phyloP scores from a whole-genome alignment of 352 stramenopile genomes.

The Phytophthora quininea region DNA sequence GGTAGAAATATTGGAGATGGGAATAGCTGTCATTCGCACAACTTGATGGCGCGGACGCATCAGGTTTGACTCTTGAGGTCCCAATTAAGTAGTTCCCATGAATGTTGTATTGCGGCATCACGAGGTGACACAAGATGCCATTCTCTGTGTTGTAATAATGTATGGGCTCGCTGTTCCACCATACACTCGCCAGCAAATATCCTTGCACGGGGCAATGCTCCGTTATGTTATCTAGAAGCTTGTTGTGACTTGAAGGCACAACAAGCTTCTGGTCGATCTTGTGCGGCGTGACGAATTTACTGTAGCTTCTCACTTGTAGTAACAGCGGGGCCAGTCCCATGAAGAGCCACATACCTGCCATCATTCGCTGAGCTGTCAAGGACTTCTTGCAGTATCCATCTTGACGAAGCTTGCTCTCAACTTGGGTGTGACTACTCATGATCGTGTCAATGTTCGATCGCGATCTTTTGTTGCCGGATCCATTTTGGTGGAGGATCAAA shows the following conservation, averaged over 20 bases:
- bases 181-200: constrained; percentile 8
- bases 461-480: background rate
- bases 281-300: background rate
- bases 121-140: background rate
- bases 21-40: background rate
- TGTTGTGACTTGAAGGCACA: background rate
- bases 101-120: constrained; percentile 2
- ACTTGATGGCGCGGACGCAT: background rate
- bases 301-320: constrained; percentile 10
- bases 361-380: background rate
- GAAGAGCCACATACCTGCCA: constrained; percentile 1
- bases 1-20: background rate
- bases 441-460: background rate
- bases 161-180: constrained; percentile 10
- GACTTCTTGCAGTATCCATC: no score
- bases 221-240: background rate
- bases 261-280: background rate
- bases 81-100: constrained; percentile 1
- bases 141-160: constrained; percentile 6
- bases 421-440: background rate
- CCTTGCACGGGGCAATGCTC: constrained; percentile 2
- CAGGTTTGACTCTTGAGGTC: background rate
- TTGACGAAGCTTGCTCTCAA: background rate
- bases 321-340: constrained; percentile 7
- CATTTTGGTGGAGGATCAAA: constrained; percentile 29